phyloP scores from a whole-genome alignment of 345 rosid genomes.

The Zanthoxylum bungeanum region DNA sequence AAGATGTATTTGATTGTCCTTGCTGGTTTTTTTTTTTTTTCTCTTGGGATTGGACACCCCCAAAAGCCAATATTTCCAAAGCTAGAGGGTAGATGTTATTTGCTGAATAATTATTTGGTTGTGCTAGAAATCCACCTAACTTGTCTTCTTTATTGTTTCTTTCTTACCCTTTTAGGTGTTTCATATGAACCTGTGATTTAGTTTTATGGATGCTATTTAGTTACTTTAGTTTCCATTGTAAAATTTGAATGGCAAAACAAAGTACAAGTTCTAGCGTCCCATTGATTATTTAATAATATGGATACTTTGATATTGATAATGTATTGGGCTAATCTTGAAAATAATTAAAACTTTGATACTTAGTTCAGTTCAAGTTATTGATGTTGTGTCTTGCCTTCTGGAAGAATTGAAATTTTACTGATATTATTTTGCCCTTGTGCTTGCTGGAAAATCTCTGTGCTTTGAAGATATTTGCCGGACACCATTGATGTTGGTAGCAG shows the following conservation, averaged over 20 bases:
- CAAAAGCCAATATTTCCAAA: not conserved
- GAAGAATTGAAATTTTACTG: not conserved
- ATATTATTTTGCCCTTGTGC: constrained; percentile 5
- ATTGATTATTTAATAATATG: not conserved
- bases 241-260: not conserved
- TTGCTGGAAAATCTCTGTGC: constrained; percentile 8
- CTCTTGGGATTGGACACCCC: not conserved
- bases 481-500: constrained; percentile 54
- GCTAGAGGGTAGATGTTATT: no score
- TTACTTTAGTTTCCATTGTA: not conserved
- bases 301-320: not conserved
- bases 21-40: not conserved
- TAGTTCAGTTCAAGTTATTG: not conserved
- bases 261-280: not conserved
- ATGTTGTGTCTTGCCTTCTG: not conserved
- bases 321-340: not conserved
- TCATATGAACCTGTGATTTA: not conserved
- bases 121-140: not conserved
- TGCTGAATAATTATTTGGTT: not conserved
- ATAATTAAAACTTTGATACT: not conserved
- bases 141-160: not conserved
- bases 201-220: not conserved
- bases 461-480: constrained; percentile 57
- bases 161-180: not conserved
- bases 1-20: not conserved